phyloP scores from a whole-genome alignment of 139 green algal species.

The Chlamydomonas eustigma region DNA sequence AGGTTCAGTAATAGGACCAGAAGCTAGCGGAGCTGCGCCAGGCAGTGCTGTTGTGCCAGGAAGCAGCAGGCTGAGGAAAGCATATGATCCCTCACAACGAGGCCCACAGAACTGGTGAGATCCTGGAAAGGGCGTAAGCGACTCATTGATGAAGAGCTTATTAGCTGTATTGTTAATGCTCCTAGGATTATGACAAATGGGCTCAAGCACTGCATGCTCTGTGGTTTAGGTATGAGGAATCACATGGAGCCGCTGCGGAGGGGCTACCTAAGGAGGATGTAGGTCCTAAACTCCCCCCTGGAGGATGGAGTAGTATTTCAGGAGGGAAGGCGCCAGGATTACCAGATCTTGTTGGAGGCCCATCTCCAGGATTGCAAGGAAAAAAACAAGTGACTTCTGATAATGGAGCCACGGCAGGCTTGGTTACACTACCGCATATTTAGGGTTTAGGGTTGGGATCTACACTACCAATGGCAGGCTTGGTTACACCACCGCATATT shows the following conservation, averaged over 20 bases:
- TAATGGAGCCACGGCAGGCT: too few relatives aligned
- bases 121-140: not conserved
- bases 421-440: too few relatives aligned
- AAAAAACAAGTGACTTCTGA: too few relatives aligned
- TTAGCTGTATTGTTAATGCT: not conserved
- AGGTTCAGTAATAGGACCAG: too few relatives aligned
- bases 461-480: too few relatives aligned
- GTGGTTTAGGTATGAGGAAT: slow-evolving; percentile 33
- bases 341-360: not conserved
- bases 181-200: not conserved
- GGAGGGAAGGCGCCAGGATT: not conserved
- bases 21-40: not conserved
- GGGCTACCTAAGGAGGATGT: slow-evolving; percentile 38
- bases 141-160: too few relatives aligned
- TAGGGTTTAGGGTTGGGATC: too few relatives aligned
- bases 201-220: not conserved
- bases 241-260: slow-evolving; percentile 24
- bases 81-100: slow-evolving; percentile 17
- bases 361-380: not conserved
- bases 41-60: slow-evolving; percentile 18
- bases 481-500: too few relatives aligned
- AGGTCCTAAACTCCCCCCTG: slow-evolving; percentile 48
- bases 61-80: not conserved
- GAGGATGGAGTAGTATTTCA: slow-evolving; percentile 37
- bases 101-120: slow-evolving; percentile 32